Conservation (phyloP, 345 rosid species). For the Conringia planisiliqua region DNA sequence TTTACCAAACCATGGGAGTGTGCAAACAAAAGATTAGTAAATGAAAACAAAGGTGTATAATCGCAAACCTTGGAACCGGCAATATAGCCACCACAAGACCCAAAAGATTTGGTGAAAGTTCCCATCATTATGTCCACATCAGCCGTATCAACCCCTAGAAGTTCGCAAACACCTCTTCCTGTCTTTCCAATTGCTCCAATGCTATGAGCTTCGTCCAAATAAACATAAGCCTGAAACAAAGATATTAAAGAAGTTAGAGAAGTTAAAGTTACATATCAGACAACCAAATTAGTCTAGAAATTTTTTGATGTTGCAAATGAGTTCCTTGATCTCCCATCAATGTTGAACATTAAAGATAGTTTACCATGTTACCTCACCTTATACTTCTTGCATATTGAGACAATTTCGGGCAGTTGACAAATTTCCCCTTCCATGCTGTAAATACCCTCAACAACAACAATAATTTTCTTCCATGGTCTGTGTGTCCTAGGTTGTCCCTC, state of each 20-base stretch:
- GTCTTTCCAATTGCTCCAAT: constrained; percentile 95
- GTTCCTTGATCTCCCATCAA: background rate
- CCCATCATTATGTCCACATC: constrained; percentile 99
- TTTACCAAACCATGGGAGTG: background rate
- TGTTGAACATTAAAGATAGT: background rate
- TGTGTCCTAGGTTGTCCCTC: constrained; percentile 93
- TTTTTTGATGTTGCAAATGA: background rate
- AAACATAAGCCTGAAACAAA: constrained; percentile 62
- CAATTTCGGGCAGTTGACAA: constrained; percentile 87
- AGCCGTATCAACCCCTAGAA: constrained; percentile 82
- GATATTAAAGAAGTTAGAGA: background rate
- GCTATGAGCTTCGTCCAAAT: constrained; percentile 98
- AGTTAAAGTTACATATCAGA: background rate
- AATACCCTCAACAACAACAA: constrained; percentile 85
- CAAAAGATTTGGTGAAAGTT: constrained; percentile 97
- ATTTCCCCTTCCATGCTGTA: constrained; percentile 98
- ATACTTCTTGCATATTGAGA: constrained; percentile 85
- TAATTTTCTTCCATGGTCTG: constrained; percentile 94
- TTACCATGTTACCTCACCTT: constrained; percentile 48
- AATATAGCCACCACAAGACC: constrained; percentile 96
- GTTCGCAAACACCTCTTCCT: constrained; percentile 96
- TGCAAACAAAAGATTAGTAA: background rate
- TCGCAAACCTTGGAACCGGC: constrained; percentile 84
- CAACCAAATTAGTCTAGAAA: constrained; percentile 5
- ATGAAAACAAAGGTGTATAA: background rate